Conservation (phyloP, 2,329 filamentous ascomycete species). For the Fusarium multiceps region DNA sequence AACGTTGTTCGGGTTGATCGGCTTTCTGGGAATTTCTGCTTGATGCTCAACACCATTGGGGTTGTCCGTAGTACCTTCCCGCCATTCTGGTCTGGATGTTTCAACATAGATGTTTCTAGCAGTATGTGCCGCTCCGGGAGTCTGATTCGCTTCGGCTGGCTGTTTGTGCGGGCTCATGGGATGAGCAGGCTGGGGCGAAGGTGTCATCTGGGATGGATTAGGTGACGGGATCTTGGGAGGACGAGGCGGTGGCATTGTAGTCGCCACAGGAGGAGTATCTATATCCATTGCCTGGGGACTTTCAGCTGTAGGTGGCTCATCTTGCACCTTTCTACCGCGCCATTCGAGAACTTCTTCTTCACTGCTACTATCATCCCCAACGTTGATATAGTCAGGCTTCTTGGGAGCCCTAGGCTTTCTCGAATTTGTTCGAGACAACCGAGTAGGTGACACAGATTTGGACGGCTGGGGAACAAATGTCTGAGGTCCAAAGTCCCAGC, state of each 20-base stretch:
- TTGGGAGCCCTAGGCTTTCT: slow-evolving; percentile 72
- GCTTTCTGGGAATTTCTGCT: slow-evolving; percentile 35
- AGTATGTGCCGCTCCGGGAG: slow-evolving; percentile 20
- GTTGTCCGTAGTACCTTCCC: slow-evolving; percentile 59
- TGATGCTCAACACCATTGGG: slow-evolving; percentile 40
- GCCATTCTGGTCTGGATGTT: slow-evolving; percentile 69
- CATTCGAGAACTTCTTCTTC: slow-evolving; percentile 55
- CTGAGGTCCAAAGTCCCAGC: slow-evolving; percentile 67
- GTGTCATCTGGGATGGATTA: slow-evolving; percentile 14
- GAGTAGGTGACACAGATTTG: slow-evolving; percentile 58
- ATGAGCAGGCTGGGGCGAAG: slow-evolving; percentile 23
- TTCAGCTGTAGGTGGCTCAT: slow-evolving; percentile 47
- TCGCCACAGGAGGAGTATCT: slow-evolving; percentile 60
- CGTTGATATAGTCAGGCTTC: slow-evolving; percentile 58
- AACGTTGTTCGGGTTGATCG: slow-evolving; percentile 51
- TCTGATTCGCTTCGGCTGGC: neutral
- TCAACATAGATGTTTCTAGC: slow-evolving; percentile 68
- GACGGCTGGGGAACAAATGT: slow-evolving; percentile 63
- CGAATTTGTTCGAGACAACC: slow-evolving; percentile 58
- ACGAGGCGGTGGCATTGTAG: slow-evolving; percentile 33
- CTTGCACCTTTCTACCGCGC: slow-evolving; percentile 50
- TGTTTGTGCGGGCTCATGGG: slow-evolving; percentile 7
- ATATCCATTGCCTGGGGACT: slow-evolving; percentile 75
- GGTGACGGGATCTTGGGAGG: slow-evolving; percentile 34
- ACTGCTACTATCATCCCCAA: slow-evolving; percentile 61